These are phyloP conservation scores for Globisporangium irregulare DNA, from an alignment of 352 stramenopile genomes.

Conservation along the genomic window DNA sequence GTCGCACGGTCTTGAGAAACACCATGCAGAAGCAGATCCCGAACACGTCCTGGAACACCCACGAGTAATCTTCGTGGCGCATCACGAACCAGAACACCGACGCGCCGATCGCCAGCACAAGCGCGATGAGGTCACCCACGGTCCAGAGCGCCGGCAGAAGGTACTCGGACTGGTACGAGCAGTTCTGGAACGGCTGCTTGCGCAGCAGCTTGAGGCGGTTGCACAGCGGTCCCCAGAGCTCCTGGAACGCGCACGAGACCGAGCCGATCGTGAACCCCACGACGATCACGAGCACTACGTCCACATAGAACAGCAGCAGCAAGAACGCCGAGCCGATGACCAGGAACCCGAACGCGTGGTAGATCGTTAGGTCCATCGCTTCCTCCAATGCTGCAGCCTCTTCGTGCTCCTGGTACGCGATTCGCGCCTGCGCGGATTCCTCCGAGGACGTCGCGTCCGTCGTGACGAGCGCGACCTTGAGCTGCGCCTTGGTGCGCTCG, in stretches of 20 bases:
- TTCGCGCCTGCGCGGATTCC: conserved; percentile 39
- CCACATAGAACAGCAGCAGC: conserved; percentile 89
- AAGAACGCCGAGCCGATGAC: conserved; percentile 88
- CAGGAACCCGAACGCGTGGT: conserved; percentile 90
- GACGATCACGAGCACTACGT: conserved; percentile 79
- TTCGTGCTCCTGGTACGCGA: conserved; percentile 60
- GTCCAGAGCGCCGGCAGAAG: conserved; percentile 64
- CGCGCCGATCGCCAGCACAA: conserved; percentile 48
- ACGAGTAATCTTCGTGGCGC: conserved; percentile 79
- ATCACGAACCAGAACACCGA: conserved; percentile 70
- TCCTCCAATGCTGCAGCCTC: conserved; percentile 38
- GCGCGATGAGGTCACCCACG: conserved; percentile 84
- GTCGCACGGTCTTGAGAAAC: conserved; percentile 89
- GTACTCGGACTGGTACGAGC: conserved; percentile 38
- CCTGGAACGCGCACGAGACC: conserved; percentile 50
- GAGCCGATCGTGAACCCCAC: conserved; percentile 60
- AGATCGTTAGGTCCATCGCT: conserved; percentile 87
- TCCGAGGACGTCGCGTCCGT: conserved; percentile 53
- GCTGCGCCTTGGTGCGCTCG: conserved; percentile 64
- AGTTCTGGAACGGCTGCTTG: conserved; percentile 35
- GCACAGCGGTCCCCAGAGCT: conserved; percentile 63
- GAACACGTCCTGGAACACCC: conserved; percentile 93
- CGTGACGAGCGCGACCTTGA: conserved; percentile 43
- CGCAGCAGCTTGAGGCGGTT: conserved; percentile 35
- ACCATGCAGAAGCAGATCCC: conserved; percentile 93